These are phyloP conservation scores for Macadamia tetraphylla DNA, from an alignment of 164 flowering plant species.

Conservation along the genomic window DNA sequence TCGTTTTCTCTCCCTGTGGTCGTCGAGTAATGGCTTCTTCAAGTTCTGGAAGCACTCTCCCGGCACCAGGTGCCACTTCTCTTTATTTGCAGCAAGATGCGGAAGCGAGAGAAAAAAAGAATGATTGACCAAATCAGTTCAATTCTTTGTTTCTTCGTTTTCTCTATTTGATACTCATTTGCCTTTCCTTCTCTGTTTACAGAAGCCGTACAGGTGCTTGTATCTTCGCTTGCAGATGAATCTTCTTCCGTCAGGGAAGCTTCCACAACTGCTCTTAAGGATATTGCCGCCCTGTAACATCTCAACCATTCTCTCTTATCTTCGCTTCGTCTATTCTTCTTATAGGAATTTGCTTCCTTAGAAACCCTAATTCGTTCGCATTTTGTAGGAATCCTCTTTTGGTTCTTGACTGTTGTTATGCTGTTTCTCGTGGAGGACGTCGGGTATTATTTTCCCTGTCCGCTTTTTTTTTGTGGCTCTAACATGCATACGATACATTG, in stretches of 20 bases:
- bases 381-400: conserved; percentile 64
- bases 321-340: conserved; percentile 1
- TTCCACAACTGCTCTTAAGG: conserved; percentile 69
- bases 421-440: conserved; percentile 86
- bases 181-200: neutral
- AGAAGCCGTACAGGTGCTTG: conserved; percentile 37
- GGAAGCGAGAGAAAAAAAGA: too few relatives aligned
- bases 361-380: neutral
- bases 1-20: too few relatives aligned
- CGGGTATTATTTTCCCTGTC: too few relatives aligned
- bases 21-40: conserved; percentile 19
- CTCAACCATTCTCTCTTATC: neutral
- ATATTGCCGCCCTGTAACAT: conserved; percentile 56
- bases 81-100: neutral
- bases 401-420: conserved; percentile 80
- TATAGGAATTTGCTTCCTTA: neutral
- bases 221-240: conserved; percentile 51
- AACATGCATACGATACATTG: neutral
- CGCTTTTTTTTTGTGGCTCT: too few relatives aligned
- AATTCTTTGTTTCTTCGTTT: neutral
- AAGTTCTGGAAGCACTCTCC: conserved; percentile 16
- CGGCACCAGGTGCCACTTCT: conserved; percentile 16
- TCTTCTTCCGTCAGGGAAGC: conserved; percentile 68
- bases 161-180: neutral
- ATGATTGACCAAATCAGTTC: too few relatives aligned